Evolutionary conservation across 495 filamentous ascomycete genomes (phyloP), one percentile per base, ranked within the genome.

Genomic region (Lasiosphaeria hispida): DNA sequence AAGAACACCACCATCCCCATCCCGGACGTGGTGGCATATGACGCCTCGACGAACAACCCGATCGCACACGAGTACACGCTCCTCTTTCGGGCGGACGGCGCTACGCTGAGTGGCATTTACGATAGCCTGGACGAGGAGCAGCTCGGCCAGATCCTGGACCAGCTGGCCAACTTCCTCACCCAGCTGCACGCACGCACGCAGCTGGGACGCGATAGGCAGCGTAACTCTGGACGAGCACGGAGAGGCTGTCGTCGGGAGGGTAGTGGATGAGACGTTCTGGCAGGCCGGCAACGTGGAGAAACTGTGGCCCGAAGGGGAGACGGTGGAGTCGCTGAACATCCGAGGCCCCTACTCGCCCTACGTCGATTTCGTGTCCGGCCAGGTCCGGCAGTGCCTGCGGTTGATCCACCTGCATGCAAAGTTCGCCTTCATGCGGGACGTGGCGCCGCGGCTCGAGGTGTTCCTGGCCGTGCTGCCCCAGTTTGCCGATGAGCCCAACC

Each of bases 201-300:
- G n/a, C 1, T 73, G 61, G 55, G 5, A 8, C 10, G 33, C 55
- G 7, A 57, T 69, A 37, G 64, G 62, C n/a, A 71, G 71, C 0
- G 56, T 73, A 1, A 1, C 40, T 47, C 34, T 47, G 17, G 15
- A 60, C 45, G 33, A 51, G 7, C 2, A 57, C 0, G 48, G 57
- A 18, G 17, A 40, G 1, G 36, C 37, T 5, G 68, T 60, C 34
- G 66, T 55, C 2, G 34, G 58, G 0, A 19, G 23, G 11, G 18
- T 47, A n/a, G 40, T 75, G 30, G 70, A 73, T 0, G 70, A 75
- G 50, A 69, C 58, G 8, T 72, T 71, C 53, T 72, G 70, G 70
- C 56, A 68, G 35, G 30, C 30, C 0, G 62, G 63, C 10, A 67
- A 73, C 41, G 33, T 70, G 10, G 59, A 49, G 8, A 52, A 56